phyloP scores from a whole-genome alignment of 2,329 filamentous ascomycete species.

The Magnaporthales sp. region DNA sequence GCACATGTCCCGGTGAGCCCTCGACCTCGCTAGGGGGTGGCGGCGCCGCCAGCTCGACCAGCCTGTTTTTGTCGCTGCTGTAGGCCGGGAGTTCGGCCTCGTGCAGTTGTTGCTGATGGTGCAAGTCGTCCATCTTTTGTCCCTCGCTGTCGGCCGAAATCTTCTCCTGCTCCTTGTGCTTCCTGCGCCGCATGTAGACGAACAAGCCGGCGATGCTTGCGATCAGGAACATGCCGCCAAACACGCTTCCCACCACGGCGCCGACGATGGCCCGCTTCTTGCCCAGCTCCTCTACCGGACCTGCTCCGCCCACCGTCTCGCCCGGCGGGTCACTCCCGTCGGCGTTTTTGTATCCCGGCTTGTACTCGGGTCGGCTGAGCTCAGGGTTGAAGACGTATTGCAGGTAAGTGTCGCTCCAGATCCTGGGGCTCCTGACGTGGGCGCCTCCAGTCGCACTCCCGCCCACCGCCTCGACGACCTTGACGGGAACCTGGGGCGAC shows the following conservation, averaged over 20 bases:
- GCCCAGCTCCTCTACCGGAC: neutral
- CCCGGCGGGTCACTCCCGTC: constrained; percentile 3
- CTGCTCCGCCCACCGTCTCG: neutral
- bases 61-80: neutral
- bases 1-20: neutral
- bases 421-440: constrained; percentile 9
- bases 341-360: constrained; percentile 14
- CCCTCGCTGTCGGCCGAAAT: neutral
- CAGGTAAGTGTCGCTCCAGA: constrained; percentile 16
- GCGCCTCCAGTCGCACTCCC: constrained; percentile 28
- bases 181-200: neutral
- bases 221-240: neutral
- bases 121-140: neutral
- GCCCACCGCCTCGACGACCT: constrained; percentile 35
- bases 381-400: constrained; percentile 16
- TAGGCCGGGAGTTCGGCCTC: constrained; percentile 4
- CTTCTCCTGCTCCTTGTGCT: neutral
- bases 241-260: neutral
- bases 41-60: constrained; percentile 1
- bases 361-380: constrained; percentile 12
- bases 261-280: neutral
- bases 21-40: neutral
- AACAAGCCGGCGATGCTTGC: neutral
- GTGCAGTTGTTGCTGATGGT: neutral
- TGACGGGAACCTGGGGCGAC: constrained; percentile 33